Base-by-base conservation (phyloP, 441 rosid species). In the Cnidoscolus chayamansa region DNA sequence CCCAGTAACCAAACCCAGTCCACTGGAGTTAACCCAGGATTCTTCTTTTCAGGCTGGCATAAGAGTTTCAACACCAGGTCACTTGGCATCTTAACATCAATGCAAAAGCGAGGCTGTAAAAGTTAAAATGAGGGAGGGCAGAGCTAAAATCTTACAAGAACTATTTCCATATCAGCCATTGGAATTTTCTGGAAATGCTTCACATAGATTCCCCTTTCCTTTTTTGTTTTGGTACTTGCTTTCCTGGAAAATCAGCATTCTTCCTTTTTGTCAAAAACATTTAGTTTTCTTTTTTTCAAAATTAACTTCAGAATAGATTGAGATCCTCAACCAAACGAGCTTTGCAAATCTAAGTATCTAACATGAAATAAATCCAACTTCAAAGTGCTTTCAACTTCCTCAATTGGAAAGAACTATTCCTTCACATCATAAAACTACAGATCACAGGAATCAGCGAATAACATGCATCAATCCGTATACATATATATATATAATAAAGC, bases 91-190 rank as follows among this genome's bases (percentile, higher is more conserved):
- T 48, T 48, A 48, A 48, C 19, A 40, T n/a, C 43, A 60, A 55
- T 35, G 43, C 40, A 66, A 40, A 60, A 54, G 50, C 17, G 45
- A 43, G 17, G 40, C 12, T 15, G 32, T 7, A 69, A 50, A 63
- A 64, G 67, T 17, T 20, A 55, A 71, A 58, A 65, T 70, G 63
- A 74, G 65, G 57, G 65, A 68, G 74, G 60, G 59, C 71, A 32
- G 19, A 73, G 47, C 61, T 31, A 60, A 68, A 59, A 57, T 40
- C 93, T 89, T 79, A 95, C 99, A 49, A 95, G 98, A 74, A 91
- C 97, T 72, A 95, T 88, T 77, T 95, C 97, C 96, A 93, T 79
- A 85, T 95, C 99, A 31, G 98, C 99, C 99, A 95, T 92, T 53
- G 98, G 98, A 79, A 95, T 90, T 81, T 88, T 91, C 83, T 87